Evolutionary conservation across 2,329 filamentous ascomycete genomes (phyloP), one percentile per base, ranked within the genome.

Genomic region (Cadophora luteo-olivacea): DNA sequence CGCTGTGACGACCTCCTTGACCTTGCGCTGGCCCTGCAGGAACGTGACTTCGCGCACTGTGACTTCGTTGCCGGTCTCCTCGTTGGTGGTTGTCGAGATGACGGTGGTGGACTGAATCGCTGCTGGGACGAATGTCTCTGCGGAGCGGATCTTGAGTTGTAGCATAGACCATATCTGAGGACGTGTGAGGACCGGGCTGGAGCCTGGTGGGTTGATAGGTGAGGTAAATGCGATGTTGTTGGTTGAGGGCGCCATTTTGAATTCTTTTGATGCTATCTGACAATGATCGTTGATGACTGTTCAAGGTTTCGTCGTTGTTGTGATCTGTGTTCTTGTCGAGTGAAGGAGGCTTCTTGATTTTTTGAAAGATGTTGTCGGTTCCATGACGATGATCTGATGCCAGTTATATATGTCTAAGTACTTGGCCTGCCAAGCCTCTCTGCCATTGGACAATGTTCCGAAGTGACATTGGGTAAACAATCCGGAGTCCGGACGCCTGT

Each of bases 111-210:
- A 74, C 61, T 70, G 57, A 29, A 77, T 75, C 29, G 73, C 75
- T 33, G 62, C 68, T n/a, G 72, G 72, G 29, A 77, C 74, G 49
- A 78, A 78, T 25, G 73, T 75, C 60, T 77, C 66, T 1, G 72
- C 76, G 1, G 70, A 70, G 11, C 69, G 69, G 52, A 78, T 70
- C 67, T 79, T 79, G 19, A 69, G 69, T 36, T 75, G 68, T 1
- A 79, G 73, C 3, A 77, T 79, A 0, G 74, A 71, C 80, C 80
- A 81, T 58, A 81, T 70, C 72, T 82, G 79, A 1, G 73, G 66
- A n/a, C 55, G 63, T 2, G 75, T 77, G n/a, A 82, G 74, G 24
- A 68, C 19, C 3, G 75, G 77, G 25, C 69, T 73, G 7, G 71
- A 69, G 1, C 74, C 75, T 2, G 77, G 61, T 51, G 79, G 78